Percentiles rank a stretch among this genome's conserved stretches.
phyloP scores from a whole-genome alignment of 768 basidiomycete species.

The Trametes cinnabarina region DNA sequence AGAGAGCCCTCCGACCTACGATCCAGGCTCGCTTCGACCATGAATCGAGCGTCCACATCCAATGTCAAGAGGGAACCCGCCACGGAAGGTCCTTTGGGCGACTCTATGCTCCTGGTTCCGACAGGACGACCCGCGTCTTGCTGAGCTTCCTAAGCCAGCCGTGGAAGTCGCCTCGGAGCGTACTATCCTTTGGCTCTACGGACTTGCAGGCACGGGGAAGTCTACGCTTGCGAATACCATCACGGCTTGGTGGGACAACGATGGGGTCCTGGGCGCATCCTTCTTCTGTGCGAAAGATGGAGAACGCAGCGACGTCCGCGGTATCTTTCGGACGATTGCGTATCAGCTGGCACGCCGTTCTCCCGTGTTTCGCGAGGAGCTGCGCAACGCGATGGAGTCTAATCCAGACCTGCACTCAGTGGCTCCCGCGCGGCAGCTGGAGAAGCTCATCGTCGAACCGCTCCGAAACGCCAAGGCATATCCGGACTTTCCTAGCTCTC shows the following conservation, averaged over 20 bases:
- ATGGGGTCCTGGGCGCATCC: constrained; percentile 10
- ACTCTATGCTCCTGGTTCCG: not conserved
- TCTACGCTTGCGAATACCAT: constrained; percentile 13
- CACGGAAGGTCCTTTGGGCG: not conserved
- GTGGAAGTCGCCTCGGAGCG: not conserved
- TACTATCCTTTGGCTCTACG: constrained; percentile 14
- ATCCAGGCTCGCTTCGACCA: not conserved
- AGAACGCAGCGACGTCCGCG: constrained; percentile 4
- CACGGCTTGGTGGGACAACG: not conserved
- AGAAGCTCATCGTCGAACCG: constrained; percentile 14
- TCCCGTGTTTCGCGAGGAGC: not conserved
- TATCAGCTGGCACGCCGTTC: constrained; percentile 5
- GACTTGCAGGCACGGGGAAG: constrained; percentile 15
- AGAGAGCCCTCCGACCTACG: not conserved
- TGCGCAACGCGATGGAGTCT: not conserved
- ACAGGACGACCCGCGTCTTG: not conserved
- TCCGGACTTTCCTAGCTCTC: not conserved
- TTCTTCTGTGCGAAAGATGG: constrained; percentile 18
- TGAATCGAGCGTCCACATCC: not conserved
- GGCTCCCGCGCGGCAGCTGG: not conserved
- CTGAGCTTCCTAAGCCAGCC: not conserved
- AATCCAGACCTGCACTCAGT: not conserved
- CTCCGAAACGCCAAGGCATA: not conserved
- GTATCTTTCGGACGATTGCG: constrained; percentile 17
- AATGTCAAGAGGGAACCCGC: not conserved